Conservation (phyloP, 2,329 filamentous ascomycete genomes). For the Neofusicoccum laricinum region DNA sequence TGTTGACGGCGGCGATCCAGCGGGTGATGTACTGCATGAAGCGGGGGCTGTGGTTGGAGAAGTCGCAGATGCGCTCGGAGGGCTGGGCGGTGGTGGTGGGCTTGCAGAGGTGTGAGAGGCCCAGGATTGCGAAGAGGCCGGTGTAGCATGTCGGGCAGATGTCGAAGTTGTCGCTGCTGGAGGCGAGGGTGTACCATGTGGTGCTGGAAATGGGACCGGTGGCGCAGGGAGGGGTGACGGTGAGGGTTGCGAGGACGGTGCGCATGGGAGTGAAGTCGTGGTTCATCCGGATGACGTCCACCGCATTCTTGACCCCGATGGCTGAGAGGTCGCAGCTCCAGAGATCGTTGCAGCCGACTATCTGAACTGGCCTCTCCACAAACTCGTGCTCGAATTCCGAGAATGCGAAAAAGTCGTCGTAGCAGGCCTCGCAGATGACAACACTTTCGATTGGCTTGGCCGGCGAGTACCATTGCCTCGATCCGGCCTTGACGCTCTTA, state of each 20-base stretch:
- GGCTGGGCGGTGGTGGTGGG: neutral
- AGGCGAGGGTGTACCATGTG: conserved; percentile 56
- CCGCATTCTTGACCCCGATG: conserved; percentile 52
- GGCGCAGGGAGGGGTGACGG: conserved; percentile 32
- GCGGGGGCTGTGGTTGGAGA: neutral
- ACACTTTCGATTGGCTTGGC: neutral
- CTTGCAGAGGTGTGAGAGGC: conserved; percentile 51
- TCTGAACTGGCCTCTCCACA: conserved; percentile 49
- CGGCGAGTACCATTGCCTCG: conserved; percentile 51
- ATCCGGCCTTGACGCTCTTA: conserved; percentile 62
- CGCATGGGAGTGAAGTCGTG: neutral
- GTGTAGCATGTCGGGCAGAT: conserved; percentile 77
- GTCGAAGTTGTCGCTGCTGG: conserved; percentile 56
- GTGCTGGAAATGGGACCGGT: conserved; percentile 62
- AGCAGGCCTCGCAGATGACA: neutral
- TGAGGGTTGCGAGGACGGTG: conserved; percentile 34
- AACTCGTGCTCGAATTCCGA: conserved; percentile 58
- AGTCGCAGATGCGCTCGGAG: neutral
- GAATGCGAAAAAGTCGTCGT: conserved; percentile 62
- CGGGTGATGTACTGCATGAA: neutral
- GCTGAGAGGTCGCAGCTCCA: conserved; percentile 57
- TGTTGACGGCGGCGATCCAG: neutral
- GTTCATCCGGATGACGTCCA: conserved; percentile 43
- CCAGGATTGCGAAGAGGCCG: conserved; percentile 47
- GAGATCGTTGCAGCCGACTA: conserved; percentile 54